Evolutionary conservation across 2,329 filamentous ascomycete species (phyloP), one percentile per base, ranked within the genome.

Genomic region (Alternaria novae-zelandiae): DNA sequence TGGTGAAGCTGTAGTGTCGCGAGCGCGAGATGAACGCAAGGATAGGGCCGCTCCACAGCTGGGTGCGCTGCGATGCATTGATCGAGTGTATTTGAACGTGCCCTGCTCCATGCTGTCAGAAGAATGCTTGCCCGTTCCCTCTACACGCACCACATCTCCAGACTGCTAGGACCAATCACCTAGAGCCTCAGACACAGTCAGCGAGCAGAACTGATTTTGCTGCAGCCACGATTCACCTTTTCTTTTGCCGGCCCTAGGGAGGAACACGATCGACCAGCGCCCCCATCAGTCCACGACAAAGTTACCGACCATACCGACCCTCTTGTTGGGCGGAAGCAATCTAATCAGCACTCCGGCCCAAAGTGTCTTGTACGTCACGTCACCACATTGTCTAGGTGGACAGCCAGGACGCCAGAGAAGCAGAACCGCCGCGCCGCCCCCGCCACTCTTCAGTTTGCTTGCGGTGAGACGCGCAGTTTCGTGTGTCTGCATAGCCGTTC

Each of bases 31-130:
- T 72, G 70, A 70, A 65, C 68, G 63, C 76, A 74, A 74, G 75
- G 76, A 74, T 78, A 67, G 58, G 63, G 70, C 65, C 70, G 73
- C 71, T 67, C 63, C 68, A 70, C 73, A 70, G 67, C 63, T 66
- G 56, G 21, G 66, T 68, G 68, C 56, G 66, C 71, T 65, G 69
- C 67, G 67, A 72, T 64, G 70, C 70, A 69, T 58, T 69, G 72
- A 74, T 59, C 72, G 68, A 71, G 69, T 68, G 68, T 79, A 76
- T 74, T 73, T 76, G 72, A 74, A 62, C 66, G 67, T 70, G 70
- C 74, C 72, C 68, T 72, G 74, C 69, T 66, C 72, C 69, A 63
- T 66, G 59, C 63, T 50, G 45, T 60, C 41, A 43, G 57, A 67
- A 54, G 60, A 50, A 67, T 69, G 67, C 65, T 63, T 69, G 65